A percentile compares a stretch with the other conserved stretches of the same genome.
Conservation (phyloP, 306 rosid genomes). For the Fragaria nilgerrensis region DNA sequence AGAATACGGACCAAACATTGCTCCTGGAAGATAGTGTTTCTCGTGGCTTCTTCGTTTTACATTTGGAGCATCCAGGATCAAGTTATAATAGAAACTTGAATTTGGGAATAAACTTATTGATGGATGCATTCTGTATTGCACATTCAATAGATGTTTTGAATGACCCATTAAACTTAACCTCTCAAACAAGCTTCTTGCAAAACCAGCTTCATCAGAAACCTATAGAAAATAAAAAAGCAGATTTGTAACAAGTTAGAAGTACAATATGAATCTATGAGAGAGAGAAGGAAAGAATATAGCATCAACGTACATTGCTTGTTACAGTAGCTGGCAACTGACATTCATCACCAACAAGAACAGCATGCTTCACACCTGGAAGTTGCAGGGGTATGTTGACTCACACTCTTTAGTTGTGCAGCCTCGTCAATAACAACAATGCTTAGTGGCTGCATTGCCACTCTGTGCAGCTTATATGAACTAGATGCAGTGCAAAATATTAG, state of each 20-base stretch:
- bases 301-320: conserved; percentile 49
- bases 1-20: conserved; percentile 76
- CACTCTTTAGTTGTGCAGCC: conserved; percentile 83
- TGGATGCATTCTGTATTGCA: conserved; percentile 87
- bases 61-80: conserved; percentile 53
- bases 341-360: conserved; percentile 77
- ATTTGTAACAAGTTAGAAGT: not conserved
- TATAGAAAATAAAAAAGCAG: conserved; percentile 16
- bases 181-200: conserved; percentile 75
- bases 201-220: conserved; percentile 57
- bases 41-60: conserved; percentile 41
- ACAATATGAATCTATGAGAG: no score
- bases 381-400: conserved; percentile 65
- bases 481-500: conserved; percentile 70
- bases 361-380: conserved; percentile 51
- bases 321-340: conserved; percentile 71
- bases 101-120: conserved; percentile 71
- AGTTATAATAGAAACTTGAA: conserved; percentile 45
- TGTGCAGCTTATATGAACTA: conserved; percentile 54
- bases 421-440: conserved; percentile 64
- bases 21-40: conserved; percentile 48
- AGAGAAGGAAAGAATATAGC: not conserved
- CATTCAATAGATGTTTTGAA: conserved; percentile 52
- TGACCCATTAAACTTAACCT: conserved; percentile 50
- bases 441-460: conserved; percentile 40